Percentiles rank a stretch among this genome's conserved stretches.
phyloP scores from a whole-genome alignment of 1,139 yeast genomes.

The Nakaseomyces kungkrabaensis region DNA sequence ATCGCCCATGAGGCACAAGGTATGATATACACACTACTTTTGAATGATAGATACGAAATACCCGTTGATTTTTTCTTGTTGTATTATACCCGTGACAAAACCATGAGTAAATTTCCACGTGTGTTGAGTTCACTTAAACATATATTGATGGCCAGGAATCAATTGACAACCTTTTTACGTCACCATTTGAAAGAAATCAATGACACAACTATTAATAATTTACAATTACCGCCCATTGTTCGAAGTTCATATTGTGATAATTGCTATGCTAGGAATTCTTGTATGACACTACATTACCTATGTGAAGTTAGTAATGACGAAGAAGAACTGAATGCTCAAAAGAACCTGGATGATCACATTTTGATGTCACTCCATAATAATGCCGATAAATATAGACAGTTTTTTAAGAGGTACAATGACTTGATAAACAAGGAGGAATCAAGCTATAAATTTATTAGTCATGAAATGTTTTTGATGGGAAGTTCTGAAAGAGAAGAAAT shows the following conservation, averaged over 20 bases:
- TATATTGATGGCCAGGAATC: conserved; percentile 59
- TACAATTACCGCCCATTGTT: conserved; percentile 49
- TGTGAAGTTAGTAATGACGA: conserved; percentile 42
- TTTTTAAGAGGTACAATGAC: conserved; percentile 64
- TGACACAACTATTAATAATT: conserved; percentile 3
- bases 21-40: conserved; percentile 66
- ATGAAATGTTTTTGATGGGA: conserved; percentile 56
- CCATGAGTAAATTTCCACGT: conserved; percentile 49
- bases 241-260: conserved; percentile 52
- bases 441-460: conserved; percentile 20
- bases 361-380: conserved; percentile 18
- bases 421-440: conserved; percentile 70
- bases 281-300: conserved; percentile 60
- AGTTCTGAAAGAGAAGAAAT: conserved; percentile 45
- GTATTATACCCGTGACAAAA: conserved; percentile 59
- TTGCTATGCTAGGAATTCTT: conserved; percentile 52
- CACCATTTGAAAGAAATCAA: conserved; percentile 35
- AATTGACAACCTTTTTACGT: conserved; percentile 49
- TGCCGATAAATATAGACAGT: conserved; percentile 29
- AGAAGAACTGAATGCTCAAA: not conserved
- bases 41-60: conserved; percentile 68
- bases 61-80: conserved; percentile 57
- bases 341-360: conserved; percentile 42
- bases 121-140: conserved; percentile 48
- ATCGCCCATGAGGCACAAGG: conserved; percentile 81